phyloP scores from a whole-genome alignment of 768 basidiomycete genomes.

The Kondoa subrosea region DNA sequence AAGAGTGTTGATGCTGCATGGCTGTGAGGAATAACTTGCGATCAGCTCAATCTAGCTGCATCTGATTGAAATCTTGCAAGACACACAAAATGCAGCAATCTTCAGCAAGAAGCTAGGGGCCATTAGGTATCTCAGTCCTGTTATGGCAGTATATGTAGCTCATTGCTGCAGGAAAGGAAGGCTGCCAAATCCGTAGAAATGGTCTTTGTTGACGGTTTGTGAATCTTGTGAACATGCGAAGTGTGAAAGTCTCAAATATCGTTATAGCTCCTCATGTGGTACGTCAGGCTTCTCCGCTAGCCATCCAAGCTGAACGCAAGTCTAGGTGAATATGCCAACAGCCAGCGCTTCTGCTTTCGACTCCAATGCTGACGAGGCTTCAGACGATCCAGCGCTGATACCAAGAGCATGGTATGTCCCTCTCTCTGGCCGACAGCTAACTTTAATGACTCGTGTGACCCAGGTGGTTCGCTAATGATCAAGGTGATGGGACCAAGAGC shows the following conservation, averaged over 20 bases:
- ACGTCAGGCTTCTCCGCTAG: not conserved
- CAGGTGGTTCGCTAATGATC: not conserved
- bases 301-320: not conserved
- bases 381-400: not conserved
- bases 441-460: too few relatives aligned
- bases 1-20: not conserved
- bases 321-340: not conserved
- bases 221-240: not conserved
- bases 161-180: not conserved
- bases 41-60: not conserved
- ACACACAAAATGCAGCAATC: not conserved
- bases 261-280: not conserved
- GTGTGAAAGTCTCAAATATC: not conserved
- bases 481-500: not conserved
- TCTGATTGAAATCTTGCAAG: not conserved
- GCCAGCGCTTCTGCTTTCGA: not conserved
- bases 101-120: not conserved
- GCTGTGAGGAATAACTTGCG: too few relatives aligned
- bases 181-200: not conserved
- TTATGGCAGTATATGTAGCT: not conserved
- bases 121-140: not conserved
- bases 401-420: conserved; percentile 2
- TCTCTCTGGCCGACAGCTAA: not conserved
- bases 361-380: not conserved
- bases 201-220: not conserved